These are phyloP conservation scores for Jackrogersella minutella DNA, from an alignment of 495 filamentous ascomycete genomes.

Conservation along the genomic window DNA sequence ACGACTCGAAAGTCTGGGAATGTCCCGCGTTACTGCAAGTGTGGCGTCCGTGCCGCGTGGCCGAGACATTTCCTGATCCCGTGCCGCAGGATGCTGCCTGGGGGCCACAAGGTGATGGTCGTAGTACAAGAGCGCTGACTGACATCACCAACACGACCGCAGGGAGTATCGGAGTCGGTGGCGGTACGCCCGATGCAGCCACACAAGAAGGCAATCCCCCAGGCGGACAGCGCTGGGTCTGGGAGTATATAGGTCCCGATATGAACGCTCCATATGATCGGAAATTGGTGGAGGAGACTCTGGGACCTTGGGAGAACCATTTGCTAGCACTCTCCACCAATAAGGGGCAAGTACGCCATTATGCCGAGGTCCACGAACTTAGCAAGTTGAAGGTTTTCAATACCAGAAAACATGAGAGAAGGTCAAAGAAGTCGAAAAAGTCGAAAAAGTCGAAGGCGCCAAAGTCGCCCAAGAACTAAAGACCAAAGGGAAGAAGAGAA, in stretches of 20 bases:
- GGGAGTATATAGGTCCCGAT: conserved; percentile 59
- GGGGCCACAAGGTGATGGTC: conserved; percentile 36
- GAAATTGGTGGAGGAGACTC: conserved; percentile 57
- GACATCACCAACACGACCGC: conserved; percentile 1
- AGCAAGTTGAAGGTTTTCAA: conserved; percentile 22
- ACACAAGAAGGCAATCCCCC: neutral
- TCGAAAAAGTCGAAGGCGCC: conserved; percentile 28
- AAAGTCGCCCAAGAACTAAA: neutral
- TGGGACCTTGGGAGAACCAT: conserved; percentile 60
- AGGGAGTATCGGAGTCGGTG: neutral
- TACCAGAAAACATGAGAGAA: conserved; percentile 9
- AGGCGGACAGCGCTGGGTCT: conserved; percentile 54
- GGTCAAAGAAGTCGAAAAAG: conserved; percentile 8
- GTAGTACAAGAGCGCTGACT: conserved; percentile 1
- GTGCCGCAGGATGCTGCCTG: conserved; percentile 47
- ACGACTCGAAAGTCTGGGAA: conserved; percentile 63
- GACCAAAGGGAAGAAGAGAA: neutral
- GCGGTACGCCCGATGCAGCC: neutral
- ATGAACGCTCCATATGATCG: conserved; percentile 45
- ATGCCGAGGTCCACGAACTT: conserved; percentile 44
- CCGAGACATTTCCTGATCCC: conserved; percentile 44
- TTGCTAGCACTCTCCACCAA: conserved; percentile 55
- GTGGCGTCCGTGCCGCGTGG: conserved; percentile 49
- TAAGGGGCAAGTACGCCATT: conserved; percentile 47
- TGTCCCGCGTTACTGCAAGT: conserved; percentile 58